Evolutionary conservation across 2,329 filamentous ascomycete genomes (phyloP).

Genomic region (Ustulina deusta): DNA sequence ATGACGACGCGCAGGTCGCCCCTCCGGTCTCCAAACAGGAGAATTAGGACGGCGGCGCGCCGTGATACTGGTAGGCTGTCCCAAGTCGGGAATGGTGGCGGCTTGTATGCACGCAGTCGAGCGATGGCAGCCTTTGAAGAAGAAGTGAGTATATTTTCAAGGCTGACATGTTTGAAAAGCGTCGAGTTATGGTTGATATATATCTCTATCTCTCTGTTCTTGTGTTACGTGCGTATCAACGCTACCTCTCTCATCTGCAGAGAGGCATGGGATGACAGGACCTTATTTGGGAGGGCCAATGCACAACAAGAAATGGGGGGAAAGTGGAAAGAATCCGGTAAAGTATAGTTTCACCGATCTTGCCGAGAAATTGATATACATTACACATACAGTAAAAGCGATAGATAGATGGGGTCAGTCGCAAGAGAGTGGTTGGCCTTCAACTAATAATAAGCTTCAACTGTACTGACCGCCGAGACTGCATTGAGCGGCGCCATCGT

Average conservation of each 20-base stretch:
- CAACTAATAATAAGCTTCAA: slow-evolving; percentile 18
- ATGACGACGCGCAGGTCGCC: slow-evolving; percentile 82
- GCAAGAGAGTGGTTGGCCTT: slow-evolving; percentile 2
- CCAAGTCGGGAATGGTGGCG: slow-evolving; percentile 72
- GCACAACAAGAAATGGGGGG: neutral
- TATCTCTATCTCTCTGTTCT: neutral
- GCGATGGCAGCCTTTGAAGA: slow-evolving; percentile 68
- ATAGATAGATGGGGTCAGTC: neutral
- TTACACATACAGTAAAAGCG: neutral
- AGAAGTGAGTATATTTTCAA: slow-evolving; percentile 48
- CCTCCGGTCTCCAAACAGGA: slow-evolving; percentile 85
- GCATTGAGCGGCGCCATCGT: slow-evolving; percentile 69
- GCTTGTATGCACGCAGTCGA: slow-evolving; percentile 69
- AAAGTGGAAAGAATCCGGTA: neutral
- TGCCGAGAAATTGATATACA: neutral
- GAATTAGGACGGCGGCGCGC: slow-evolving; percentile 86
- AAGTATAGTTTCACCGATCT: neutral
- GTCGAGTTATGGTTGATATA: neutral
- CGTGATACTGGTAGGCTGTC: slow-evolving; percentile 71
- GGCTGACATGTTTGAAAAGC: neutral
- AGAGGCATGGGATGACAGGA: neutral
- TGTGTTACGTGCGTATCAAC: slow-evolving; percentile 11
- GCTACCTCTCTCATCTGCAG: slow-evolving; percentile 3
- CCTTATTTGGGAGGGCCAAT: neutral
- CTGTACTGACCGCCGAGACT: slow-evolving; percentile 64